Evolutionary conservation across 2,329 filamentous ascomycete species (phyloP).

Genomic region (Teratosphaeriaceae sp.): DNA sequence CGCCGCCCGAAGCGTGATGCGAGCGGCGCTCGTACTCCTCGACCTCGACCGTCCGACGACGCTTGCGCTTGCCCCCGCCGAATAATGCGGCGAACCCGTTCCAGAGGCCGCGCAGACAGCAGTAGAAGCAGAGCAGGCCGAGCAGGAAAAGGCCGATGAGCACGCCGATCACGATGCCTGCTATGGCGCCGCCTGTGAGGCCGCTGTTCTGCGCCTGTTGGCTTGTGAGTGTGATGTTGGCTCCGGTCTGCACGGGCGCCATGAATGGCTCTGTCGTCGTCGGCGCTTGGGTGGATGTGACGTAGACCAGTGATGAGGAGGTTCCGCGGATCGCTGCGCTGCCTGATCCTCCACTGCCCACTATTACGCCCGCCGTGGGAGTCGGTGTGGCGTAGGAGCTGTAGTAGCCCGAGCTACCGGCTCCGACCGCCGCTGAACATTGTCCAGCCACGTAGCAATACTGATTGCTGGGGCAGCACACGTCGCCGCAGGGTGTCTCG

Average conservation of each 20-base stretch:
- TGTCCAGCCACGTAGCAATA: slow-evolving; percentile 56
- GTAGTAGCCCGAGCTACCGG: slow-evolving; percentile 37
- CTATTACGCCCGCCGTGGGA: slow-evolving; percentile 33
- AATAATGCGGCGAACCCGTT: slow-evolving; percentile 54
- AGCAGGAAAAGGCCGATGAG: slow-evolving; percentile 62
- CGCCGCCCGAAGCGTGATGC: slow-evolving; percentile 47
- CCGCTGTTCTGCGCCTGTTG: slow-evolving; percentile 26
- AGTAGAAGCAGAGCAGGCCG: slow-evolving; percentile 67
- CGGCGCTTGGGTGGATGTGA: slow-evolving; percentile 39
- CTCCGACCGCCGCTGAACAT: slow-evolving; percentile 51
- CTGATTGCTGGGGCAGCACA: slow-evolving; percentile 65
- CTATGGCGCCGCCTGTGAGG: slow-evolving; percentile 67
- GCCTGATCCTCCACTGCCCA: slow-evolving; percentile 39
- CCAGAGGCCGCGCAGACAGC: slow-evolving; percentile 51
- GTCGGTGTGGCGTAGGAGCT: slow-evolving; percentile 47
- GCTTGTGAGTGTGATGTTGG: slow-evolving; percentile 35
- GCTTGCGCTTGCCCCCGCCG: slow-evolving; percentile 46
- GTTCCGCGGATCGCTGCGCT: slow-evolving; percentile 46
- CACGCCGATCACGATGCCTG: slow-evolving; percentile 71
- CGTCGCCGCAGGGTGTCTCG: slow-evolving; percentile 57
- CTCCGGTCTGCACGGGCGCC: slow-evolving; percentile 49
- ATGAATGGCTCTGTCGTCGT: slow-evolving; percentile 45
- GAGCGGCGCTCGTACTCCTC: slow-evolving; percentile 56
- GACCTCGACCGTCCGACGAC: slow-evolving; percentile 50
- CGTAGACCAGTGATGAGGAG: slow-evolving; percentile 49